Evolutionary conservation across 1,284 basidiomycete genomes (phyloP).

Genomic region (Tylopilus sp.): DNA sequence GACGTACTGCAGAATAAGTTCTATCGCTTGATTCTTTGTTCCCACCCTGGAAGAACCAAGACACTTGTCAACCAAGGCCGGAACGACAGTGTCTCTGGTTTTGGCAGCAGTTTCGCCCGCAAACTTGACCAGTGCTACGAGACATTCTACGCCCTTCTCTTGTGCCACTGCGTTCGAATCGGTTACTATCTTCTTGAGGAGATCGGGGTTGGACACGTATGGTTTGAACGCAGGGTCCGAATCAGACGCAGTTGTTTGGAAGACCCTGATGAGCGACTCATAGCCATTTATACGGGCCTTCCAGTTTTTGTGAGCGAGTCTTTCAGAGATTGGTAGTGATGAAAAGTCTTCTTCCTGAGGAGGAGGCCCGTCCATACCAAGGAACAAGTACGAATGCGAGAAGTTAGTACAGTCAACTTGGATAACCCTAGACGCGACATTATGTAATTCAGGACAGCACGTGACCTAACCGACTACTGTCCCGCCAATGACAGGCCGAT

Average conservation of each 20-base stretch:
- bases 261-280: conserved; percentile 81
- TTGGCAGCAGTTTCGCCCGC: conserved; percentile 85
- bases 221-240: conserved; percentile 92
- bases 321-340: conserved; percentile 73
- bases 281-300: conserved; percentile 96
- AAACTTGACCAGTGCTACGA: conserved; percentile 83
- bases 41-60: conserved; percentile 88
- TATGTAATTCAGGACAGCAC: conserved; percentile 28
- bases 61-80: conserved; percentile 93
- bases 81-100: conserved; percentile 79
- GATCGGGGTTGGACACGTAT: conserved; percentile 73
- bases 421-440: conserved; percentile 14
- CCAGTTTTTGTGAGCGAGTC: conserved; percentile 96
- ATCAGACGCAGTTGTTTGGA: conserved; percentile 86
- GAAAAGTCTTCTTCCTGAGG: conserved; percentile 94
- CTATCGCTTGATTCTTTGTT: conserved; percentile 87
- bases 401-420: conserved; percentile 17
- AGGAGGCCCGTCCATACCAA: conserved; percentile 81
- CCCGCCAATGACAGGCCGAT: conserved; percentile 55
- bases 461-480: conserved; percentile 32
- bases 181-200: conserved; percentile 82
- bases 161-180: conserved; percentile 98
- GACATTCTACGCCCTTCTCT: conserved; percentile 91
- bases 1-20: conserved; percentile 86
- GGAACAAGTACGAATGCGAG: conserved; percentile 4